Evolutionary conservation across 106 monocot genomes (phyloP), one percentile per base, ranked within the genome.

Genomic region (Ottelia alismoides): DNA sequence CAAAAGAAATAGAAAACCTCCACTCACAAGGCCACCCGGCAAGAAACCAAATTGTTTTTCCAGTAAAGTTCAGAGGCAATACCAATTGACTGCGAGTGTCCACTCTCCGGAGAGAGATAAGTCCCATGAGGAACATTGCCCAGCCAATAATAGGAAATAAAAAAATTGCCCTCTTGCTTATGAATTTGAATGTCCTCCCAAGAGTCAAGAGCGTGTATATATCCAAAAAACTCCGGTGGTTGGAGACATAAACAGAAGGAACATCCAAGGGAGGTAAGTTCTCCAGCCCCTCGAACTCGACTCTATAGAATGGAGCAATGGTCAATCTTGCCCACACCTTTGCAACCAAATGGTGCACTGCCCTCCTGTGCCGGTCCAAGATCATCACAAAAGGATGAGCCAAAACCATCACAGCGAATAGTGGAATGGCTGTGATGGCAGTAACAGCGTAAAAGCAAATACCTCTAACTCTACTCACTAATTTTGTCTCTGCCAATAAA

Each of bases 151-250:
- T 65, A 5, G 96, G 96, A 61, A 85, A 60, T 14, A 85, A 19
- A 58, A 96, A 89, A 56, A 96, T 74, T 58, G 82, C 66, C 3
- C 49, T 82, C 74, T 96, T 96, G 85, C 96, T 96, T 28, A 96
- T 96, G 67, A 96, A 85, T 45, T 96, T 96, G 72, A 85, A 89
- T 63, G 72, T 68, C 67, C 82, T 81, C 20, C 81, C 85, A 24
- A 96, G 76, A 11, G 85, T 82, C 48, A 96, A 57, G 28, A 96
- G 69, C 14, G 88, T 82, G 53, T 89, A 89, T 26, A 73, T 89
- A 35, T 96, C 96, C 75, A 96, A 67, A 46, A 96, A 96, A 46
- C 96, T 96, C 78, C 74, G 84, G 27, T 96, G 88, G 66, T 96
- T 96, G n/a, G 96, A 85, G 12, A 96, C 96, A 76, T 85, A 96